Base-by-base conservation (phyloP, 176 grass and related monocot species). In the Elymus sibiricus region DNA sequence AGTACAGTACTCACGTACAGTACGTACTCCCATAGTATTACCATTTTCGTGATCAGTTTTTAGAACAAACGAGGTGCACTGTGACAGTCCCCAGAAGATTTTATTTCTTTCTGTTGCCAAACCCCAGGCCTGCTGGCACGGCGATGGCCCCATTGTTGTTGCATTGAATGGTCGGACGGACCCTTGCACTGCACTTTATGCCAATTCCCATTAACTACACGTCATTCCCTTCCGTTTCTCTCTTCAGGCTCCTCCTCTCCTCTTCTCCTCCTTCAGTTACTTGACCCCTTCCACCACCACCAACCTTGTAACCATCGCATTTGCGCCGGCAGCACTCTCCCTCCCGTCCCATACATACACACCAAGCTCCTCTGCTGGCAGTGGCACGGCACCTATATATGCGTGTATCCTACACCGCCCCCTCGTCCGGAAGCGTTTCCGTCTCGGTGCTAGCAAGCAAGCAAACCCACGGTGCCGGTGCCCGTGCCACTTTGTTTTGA, bases 221-320 rank as follows among this genome's bases (percentile, higher is more conserved):
- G 15, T 1, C 47, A 51, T 51, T 73, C 38, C 11, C 37, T 72
- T 21, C 14, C n/a, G 4, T 42, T 4, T 42, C 29, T 34, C 37
- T 19, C 16, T 68, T 4, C 16, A 64, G 61, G 7, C 24, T 51
- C 47, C 47, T 51, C 47, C 1, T 2, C 14, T 67, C 29, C n/a
- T 13, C 3, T n/a, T n/a, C 21, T 78, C 53, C 31, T 35, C 80
- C 74, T 34, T n/a, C 13, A 47, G 83, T 77, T 66, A 17, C 40
- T 34, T 26, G 22, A 29, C 13, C 53, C 55, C n/a, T n/a, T n/a
- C n/a, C n/a, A n/a, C n/a, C 53, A 25, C 88, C 83, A 40, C 21
- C 82, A 70, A 62, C 84, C 32, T 90, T 55, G 88, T 78, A 90
- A 86, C 55, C 25, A 89, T 89, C 87, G 55, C 75, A n/a, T n/a